Conservation (phyloP, 768 basidiomycete genomes). For the Leccinum uliginosum region DNA sequence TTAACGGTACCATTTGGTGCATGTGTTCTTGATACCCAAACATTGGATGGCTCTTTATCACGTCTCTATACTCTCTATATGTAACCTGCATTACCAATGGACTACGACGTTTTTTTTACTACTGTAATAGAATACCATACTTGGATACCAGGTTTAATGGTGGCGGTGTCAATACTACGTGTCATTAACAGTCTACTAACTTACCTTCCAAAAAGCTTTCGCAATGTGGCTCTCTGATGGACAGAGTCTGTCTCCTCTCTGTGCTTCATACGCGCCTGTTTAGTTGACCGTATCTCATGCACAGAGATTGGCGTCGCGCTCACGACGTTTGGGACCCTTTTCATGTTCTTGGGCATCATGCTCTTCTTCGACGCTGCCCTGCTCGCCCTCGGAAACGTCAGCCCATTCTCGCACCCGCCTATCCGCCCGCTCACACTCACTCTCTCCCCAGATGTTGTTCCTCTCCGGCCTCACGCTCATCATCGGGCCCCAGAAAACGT, state of each 20-base stretch:
- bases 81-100: conserved; percentile 19
- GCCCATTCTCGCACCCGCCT: conserved; percentile 23
- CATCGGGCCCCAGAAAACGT: conserved; percentile 95
- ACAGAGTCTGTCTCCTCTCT: conserved; percentile 35
- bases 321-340: conserved; percentile 90
- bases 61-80: conserved; percentile 24
- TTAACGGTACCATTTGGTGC: neutral
- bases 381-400: conserved; percentile 93
- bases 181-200: too few relatives aligned
- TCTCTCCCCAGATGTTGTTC: conserved; percentile 74
- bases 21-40: conserved; percentile 20
- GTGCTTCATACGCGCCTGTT: neutral
- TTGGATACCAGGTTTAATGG: neutral
- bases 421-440: conserved; percentile 1
- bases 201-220: conserved; percentile 7
- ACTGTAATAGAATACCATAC: conserved; percentile 12
- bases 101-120: conserved; percentile 14
- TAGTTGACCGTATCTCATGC: conserved; percentile 3
- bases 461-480: conserved; percentile 91
- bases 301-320: conserved; percentile 95
- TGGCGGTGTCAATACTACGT: conserved; percentile 22
- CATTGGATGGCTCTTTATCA: conserved; percentile 10
- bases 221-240: conserved; percentile 52
- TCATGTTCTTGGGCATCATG: conserved; percentile 95
- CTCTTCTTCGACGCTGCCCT: conserved; percentile 96